phyloP scores from a whole-genome alignment of 176 grass and related monocot species.

The Triticum dicoccoides region DNA sequence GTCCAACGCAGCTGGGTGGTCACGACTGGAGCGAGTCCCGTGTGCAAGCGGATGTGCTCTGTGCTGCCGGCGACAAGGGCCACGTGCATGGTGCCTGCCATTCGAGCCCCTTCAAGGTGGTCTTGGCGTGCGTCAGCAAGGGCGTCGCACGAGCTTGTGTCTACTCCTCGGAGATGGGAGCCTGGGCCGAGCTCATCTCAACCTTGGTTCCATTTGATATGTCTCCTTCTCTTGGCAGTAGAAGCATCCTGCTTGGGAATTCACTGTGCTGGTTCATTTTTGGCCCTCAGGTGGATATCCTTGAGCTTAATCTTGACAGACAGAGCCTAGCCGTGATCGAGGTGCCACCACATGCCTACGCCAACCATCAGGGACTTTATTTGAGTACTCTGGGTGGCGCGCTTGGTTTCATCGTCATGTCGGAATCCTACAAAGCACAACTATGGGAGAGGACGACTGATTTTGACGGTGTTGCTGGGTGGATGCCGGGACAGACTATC shows the following conservation, averaged over 20 bases:
- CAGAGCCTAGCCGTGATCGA: neutral
- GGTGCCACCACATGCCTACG: neutral
- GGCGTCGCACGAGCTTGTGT: neutral
- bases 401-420: neutral
- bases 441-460: neutral
- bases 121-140: neutral
- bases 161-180: neutral
- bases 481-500: neutral
- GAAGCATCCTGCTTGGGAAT: neutral
- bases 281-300: neutral
- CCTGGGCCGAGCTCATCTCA: neutral
- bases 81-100: too few species aligned
- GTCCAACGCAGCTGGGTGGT: neutral
- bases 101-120: too few species aligned
- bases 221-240: neutral
- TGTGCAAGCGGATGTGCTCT: neutral
- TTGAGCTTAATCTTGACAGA: neutral
- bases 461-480: neutral
- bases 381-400: neutral
- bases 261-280: neutral
- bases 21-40: too few species aligned
- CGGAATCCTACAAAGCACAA: neutral
- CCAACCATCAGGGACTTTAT: neutral
- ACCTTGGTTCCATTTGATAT: neutral
- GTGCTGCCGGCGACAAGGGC: neutral